Conservation (phyloP, 208 protist species). For the Wallacemonas sp. region DNA sequence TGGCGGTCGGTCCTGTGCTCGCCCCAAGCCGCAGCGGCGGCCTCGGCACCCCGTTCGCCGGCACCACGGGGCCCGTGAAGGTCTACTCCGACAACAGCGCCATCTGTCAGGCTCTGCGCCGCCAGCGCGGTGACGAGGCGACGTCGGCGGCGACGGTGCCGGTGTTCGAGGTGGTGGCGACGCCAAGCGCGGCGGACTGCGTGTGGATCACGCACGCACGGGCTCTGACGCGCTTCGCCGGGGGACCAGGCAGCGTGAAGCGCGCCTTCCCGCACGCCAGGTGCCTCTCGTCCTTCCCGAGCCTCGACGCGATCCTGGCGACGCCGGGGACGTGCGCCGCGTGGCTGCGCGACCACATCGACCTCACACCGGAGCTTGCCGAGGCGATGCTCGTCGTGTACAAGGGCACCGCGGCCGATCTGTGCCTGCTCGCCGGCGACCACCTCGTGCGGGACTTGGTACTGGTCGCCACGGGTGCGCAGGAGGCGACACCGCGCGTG, state of each 20-base stretch:
- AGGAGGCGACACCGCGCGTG: constrained; percentile 3
- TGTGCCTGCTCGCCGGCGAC: constrained; percentile 37
- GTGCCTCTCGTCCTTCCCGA: constrained; percentile 5
- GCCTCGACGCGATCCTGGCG: background rate
- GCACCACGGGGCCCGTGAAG: background rate
- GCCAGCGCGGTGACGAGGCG: constrained; percentile 25
- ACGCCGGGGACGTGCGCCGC: constrained; percentile 3
- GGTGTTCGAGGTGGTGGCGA: constrained; percentile 41
- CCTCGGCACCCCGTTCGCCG: too few species aligned
- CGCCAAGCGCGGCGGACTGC: constrained; percentile 44
- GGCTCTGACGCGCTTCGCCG: constrained; percentile 5
- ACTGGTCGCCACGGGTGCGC: constrained; percentile 21
- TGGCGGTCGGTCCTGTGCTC: constrained; percentile 6
- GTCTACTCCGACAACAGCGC: constrained; percentile 18
- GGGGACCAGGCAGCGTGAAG: background rate
- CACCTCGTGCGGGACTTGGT: constrained; percentile 25
- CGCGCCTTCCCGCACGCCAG: background rate
- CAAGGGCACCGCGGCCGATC: constrained; percentile 27
- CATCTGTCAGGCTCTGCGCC: constrained; percentile 9
- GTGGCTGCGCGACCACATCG: constrained; percentile 4
- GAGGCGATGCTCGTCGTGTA: constrained; percentile 35
- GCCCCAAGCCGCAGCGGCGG: too few species aligned
- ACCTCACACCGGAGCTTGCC: background rate
- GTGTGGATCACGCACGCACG: constrained; percentile 43
- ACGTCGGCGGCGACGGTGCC: too few species aligned